These are phyloP conservation scores for Penicillium janthinellum DNA, from an alignment of 2,329 filamentous ascomycete genomes.

Conservation along the genomic window DNA sequence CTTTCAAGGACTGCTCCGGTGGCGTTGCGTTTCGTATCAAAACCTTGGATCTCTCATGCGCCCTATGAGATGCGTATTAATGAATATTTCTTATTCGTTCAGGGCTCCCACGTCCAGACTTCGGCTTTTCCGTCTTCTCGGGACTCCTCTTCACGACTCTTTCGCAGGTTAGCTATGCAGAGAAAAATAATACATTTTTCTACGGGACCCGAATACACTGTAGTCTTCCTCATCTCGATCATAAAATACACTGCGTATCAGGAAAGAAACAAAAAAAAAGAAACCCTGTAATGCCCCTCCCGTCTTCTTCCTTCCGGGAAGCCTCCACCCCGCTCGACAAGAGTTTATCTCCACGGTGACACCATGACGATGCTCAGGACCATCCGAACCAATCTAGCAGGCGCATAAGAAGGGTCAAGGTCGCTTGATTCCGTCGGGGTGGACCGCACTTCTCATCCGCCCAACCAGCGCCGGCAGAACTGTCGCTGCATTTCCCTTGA, in stretches of 20 bases:
- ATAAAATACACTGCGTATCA: not conserved
- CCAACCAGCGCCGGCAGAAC: slow-evolving; percentile 14
- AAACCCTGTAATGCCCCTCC: not conserved
- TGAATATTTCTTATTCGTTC: not conserved
- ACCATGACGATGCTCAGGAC: slow-evolving; percentile 4
- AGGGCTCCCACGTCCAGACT: not conserved
- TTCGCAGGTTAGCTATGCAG: too few species aligned
- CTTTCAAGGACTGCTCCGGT: slow-evolving; percentile 13
- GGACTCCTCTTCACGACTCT: too few species aligned
- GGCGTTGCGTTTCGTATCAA: slow-evolving; percentile 18
- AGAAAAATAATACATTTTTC: too few species aligned
- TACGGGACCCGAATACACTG: too few species aligned
- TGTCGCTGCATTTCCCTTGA: slow-evolving; percentile 8
- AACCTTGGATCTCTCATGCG: slow-evolving; percentile 4
- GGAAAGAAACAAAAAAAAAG: not conserved
- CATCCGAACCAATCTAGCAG: slow-evolving; percentile 9
- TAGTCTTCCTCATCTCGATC: not conserved
- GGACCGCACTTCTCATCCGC: slow-evolving; percentile 12
- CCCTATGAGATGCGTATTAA: not conserved
- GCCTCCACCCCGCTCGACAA: slow-evolving; percentile 10
- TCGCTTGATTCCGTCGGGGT: slow-evolving; percentile 17
- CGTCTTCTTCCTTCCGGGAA: not conserved
- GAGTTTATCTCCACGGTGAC: slow-evolving; percentile 17
- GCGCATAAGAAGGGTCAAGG: slow-evolving; percentile 9
- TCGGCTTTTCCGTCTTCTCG: not conserved